Conservation (phyloP, 2,329 filamentous ascomycete species). For the Neopestalotiopsis sp. region DNA sequence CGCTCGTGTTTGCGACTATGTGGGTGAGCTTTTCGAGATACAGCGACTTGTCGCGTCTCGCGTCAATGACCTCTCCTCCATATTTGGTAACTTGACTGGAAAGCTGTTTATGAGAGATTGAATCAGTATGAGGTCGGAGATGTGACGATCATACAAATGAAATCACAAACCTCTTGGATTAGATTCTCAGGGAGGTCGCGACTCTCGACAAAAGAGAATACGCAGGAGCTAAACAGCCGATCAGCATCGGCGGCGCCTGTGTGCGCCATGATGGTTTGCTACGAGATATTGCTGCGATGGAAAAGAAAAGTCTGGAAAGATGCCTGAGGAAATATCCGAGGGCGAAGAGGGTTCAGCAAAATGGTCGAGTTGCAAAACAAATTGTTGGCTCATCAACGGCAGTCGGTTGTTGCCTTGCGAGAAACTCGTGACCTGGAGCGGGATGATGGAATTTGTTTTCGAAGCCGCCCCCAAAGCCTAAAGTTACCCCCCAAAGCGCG, state of each 20-base stretch:
- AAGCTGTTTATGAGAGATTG: conserved; percentile 38
- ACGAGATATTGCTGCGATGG: background rate
- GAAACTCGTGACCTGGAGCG: conserved; percentile 1
- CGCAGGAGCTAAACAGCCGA: conserved; percentile 34
- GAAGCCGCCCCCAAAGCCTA: background rate
- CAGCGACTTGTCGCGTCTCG: conserved; percentile 53
- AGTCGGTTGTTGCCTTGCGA: conserved; percentile 4
- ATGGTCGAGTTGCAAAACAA: background rate
- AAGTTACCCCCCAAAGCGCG: background rate
- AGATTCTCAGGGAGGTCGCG: conserved; percentile 30
- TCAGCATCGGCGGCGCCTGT: conserved; percentile 24
- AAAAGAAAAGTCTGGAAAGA: background rate
- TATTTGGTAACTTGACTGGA: conserved; percentile 50
- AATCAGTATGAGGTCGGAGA: background rate
- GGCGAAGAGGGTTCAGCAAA: background rate
- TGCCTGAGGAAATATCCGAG: background rate
- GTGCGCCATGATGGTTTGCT: conserved; percentile 31
- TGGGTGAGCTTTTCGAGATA: conserved; percentile 57
- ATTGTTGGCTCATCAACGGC: background rate
- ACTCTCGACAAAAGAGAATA: conserved; percentile 33
- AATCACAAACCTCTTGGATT: conserved; percentile 32
- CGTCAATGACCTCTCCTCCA: conserved; percentile 56
- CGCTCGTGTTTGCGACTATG: conserved; percentile 74
- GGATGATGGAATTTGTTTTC: background rate
- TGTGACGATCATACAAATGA: background rate